Percentiles rank a stretch among this genome's conserved stretches.
phyloP scores from a whole-genome alignment of 169 alveolate genomes.

The Theileria luwenshuni region DNA sequence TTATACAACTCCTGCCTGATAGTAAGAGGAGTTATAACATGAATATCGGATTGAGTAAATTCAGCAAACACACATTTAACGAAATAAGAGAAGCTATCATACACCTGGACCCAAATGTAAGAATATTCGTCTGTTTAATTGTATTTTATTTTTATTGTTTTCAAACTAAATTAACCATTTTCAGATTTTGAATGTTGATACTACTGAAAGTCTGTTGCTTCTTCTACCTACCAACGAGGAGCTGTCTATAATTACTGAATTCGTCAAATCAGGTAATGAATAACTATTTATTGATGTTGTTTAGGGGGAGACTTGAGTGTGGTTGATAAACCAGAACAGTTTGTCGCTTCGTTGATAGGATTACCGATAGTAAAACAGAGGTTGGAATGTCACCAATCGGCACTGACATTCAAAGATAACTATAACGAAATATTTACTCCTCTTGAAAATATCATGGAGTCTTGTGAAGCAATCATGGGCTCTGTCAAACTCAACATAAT shows the following conservation, averaged over 20 bases:
- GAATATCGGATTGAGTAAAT: slow-evolving; percentile 88
- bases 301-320: slow-evolving; percentile 84
- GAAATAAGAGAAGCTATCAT: slow-evolving; percentile 87
- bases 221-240: slow-evolving; percentile 87
- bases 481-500: slow-evolving; percentile 75
- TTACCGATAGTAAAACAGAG: slow-evolving; percentile 85
- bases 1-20: slow-evolving; percentile 85
- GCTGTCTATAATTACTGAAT: slow-evolving; percentile 82
- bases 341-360: slow-evolving; percentile 86
- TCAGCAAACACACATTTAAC: slow-evolving; percentile 85
- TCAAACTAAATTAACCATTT: background rate
- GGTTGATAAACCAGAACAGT: slow-evolving; percentile 89
- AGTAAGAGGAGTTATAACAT: slow-evolving; percentile 89
- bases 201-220: slow-evolving; percentile 85
- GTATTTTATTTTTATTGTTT: background rate
- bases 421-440: slow-evolving; percentile 81
- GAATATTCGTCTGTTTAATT: too few relatives aligned
- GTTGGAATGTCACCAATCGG: slow-evolving; percentile 83
- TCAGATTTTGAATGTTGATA: slow-evolving; percentile 79
- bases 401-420: slow-evolving; percentile 80
- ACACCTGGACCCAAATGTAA: slow-evolving; percentile 79
- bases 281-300: background rate
- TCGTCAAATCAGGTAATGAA: slow-evolving; percentile 63
- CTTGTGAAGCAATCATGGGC: slow-evolving; percentile 80
- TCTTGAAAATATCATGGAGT: slow-evolving; percentile 74